phyloP scores from a whole-genome alignment of 768 basidiomycete species.

The Termitomyces sp. region DNA sequence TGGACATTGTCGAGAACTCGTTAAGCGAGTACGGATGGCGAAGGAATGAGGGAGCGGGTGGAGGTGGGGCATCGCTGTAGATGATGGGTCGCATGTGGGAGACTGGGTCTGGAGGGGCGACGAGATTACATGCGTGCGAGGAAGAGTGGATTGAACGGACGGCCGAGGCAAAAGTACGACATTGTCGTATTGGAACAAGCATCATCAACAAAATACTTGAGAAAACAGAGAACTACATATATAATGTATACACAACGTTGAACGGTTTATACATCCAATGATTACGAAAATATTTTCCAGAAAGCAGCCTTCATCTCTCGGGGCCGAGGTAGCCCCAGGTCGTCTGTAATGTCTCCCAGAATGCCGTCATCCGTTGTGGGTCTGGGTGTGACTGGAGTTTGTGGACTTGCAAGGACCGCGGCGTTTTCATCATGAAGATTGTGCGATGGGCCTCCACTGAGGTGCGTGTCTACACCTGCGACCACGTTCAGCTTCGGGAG shows the following conservation, averaged over 20 bases:
- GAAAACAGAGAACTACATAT: not conserved
- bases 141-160: constrained; percentile 24
- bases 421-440: constrained; percentile 25
- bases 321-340: constrained; percentile 38
- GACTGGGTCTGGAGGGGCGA: constrained; percentile 75
- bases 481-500: constrained; percentile 44
- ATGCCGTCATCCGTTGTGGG: constrained; percentile 28
- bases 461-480: constrained; percentile 34
- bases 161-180: not conserved
- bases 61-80: constrained; percentile 56
- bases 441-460: constrained; percentile 35
- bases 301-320: constrained; percentile 28
- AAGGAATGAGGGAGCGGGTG: constrained; percentile 29
- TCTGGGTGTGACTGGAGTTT: constrained; percentile 6
- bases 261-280: not conserved
- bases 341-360: constrained; percentile 42
- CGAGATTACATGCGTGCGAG: constrained; percentile 25
- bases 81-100: constrained; percentile 79
- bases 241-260: not conserved
- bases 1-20: constrained; percentile 52
- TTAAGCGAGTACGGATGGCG: constrained; percentile 75
- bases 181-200: constrained; percentile 14
- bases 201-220: constrained; percentile 11
- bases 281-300: constrained; percentile 27
- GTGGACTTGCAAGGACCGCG: constrained; percentile 14